Base-by-base conservation (phyloP, 768 basidiomycete genomes). In the Leccinum barrowsii region DNA sequence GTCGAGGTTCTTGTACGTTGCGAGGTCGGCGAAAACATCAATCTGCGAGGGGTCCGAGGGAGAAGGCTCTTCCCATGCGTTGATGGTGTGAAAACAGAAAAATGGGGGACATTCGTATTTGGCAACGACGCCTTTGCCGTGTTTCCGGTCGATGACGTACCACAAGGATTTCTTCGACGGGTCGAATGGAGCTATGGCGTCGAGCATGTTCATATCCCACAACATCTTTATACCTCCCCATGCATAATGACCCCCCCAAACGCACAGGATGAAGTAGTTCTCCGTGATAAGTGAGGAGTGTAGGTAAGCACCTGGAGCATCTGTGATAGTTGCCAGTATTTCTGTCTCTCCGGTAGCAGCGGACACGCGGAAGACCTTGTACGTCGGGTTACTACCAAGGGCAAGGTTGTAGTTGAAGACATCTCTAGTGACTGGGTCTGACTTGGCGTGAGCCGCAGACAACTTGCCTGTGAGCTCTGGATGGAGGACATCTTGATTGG, bases 71-170 rank as follows among this genome's bases (percentile, higher is more conserved):
- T 77, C 76, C 70, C 72, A 78, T 1, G 77, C 73, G n/a, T 78
- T 78, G 58, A 77, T 15, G 26, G 66, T 59, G 55, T 78, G 77
- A 66, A 78, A 78, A 56, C 65, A 69, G 63, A 77, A 78, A 66
- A 77, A 78, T 0, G 75, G 69, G 49, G 69, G 66, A 47, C 65
- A 70, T 56, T 70, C 68, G 62, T 76, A 77, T 55, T 70, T 73
- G 47, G 75, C 71, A 5, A 77, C 65, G 34, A 78, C 65, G 0
- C 77, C 76, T 53, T 66, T 71, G 19, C 67, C 71, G 26, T 68
- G 60, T 56, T 68, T 65, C 50, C 76, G 73, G 60, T 77, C 75
- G 48, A 78, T 57, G 52, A 78, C 69, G 30, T 75, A 77, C 70
- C 76, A 78, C 40, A 72, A 46, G 0, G 73, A 67, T 42, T 68